Base-by-base conservation (phyloP, 306 rosid species). In the Lagenaria siceraria region DNA sequence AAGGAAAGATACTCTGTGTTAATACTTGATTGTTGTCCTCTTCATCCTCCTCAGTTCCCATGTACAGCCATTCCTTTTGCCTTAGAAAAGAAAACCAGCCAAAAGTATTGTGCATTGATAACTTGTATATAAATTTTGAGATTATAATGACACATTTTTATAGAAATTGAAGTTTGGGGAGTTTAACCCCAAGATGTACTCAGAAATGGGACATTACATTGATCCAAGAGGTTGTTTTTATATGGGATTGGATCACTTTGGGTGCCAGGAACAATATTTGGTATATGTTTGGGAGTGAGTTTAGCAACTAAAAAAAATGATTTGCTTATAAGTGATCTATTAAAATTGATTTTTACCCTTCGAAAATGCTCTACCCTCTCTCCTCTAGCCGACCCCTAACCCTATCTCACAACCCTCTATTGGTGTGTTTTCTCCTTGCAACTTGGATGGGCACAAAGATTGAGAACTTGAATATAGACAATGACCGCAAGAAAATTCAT, bases 21-120 rank as follows among this genome's bases (percentile, higher is more conserved):
- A 11, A 68, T 68, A 21, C 46, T 49, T 51, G 21, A 72, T 72
- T 72, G 29, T 51, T 73, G 55, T 17, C 55, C 7, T 51, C 55
- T 17, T 51, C 55, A 51, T 51, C 55, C 55, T 43, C 54, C 54
- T 51, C 55, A 1, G 21, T 51, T 51, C 52, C 43, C 55, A 51
- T 51, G 77, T 73, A 73, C 77, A 73, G 77, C 77, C 77, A 73
- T 73, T 51, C 43, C 61, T 29, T 73, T 73, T 13, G 75, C 75
- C 27, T 49, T 73, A 9, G 61, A 15, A 51, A 73, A 73, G 61
- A 73, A 73, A 73, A 73, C 10, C 40, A 73, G 18, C 22, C 43
- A 52, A 31, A 49, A 51, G 48, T 19, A 73, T 73, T 72, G 76
- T 72, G 54, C 60, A 72, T 72, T 73, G 62, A 51, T 73, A 73